Evolutionary conservation across 495 filamentous ascomycete genomes (phyloP).

Genomic region (Pyrenula massariospora): DNA sequence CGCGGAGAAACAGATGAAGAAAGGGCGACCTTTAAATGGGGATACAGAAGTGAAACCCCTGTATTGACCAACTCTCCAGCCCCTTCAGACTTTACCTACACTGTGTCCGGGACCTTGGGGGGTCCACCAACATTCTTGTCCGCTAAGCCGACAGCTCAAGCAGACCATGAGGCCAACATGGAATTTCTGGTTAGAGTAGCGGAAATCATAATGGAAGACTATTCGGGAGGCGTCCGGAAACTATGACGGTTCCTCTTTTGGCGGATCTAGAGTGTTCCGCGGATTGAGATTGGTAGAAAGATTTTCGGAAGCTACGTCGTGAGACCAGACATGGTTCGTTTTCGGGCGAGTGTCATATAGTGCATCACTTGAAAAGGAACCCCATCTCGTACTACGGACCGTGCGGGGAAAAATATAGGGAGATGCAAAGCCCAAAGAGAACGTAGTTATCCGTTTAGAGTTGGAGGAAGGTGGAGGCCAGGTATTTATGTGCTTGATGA

Average conservation of each 20-base stretch:
- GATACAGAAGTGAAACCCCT: not conserved
- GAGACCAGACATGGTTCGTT: not conserved
- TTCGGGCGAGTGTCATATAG: not conserved
- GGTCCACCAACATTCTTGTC: not conserved
- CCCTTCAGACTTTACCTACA: not conserved
- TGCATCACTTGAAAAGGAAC: not conserved
- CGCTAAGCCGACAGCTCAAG: not conserved
- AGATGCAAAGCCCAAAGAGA: too few species aligned
- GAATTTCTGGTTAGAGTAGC: too few species aligned
- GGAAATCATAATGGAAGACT: too few species aligned
- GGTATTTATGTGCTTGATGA: too few species aligned
- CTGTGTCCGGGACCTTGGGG: not conserved
- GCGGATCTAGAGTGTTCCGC: not conserved
- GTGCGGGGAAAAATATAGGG: not conserved
- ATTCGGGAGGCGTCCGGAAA: not conserved
- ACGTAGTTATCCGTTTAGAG: too few species aligned
- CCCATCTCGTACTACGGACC: not conserved
- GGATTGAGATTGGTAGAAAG: not conserved
- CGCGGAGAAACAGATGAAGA: not conserved
- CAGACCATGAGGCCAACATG: not conserved
- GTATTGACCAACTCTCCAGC: not conserved
- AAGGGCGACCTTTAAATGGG: not conserved
- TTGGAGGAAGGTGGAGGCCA: too few species aligned
- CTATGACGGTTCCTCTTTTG: not conserved
- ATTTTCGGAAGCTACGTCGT: not conserved